Base-by-base conservation (phyloP, 2,329 filamentous ascomycete genomes). In the Lomentospora prolificans region DNA sequence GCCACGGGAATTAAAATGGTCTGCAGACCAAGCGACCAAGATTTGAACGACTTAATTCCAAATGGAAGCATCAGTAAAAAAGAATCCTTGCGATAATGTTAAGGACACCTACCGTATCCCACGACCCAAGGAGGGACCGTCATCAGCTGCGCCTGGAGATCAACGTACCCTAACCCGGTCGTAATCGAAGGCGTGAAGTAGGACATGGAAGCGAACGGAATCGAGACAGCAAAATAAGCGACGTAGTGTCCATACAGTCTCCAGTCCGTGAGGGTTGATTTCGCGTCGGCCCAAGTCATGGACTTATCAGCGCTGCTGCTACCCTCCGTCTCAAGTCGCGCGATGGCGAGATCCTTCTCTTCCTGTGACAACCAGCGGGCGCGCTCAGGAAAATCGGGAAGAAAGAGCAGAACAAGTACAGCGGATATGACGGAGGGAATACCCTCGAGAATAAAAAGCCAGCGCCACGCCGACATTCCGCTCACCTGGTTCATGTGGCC, bases 211-310 rank as follows among this genome's bases (percentile, higher is more conserved):
- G 79, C 79, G 61, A 85, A 82, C 0, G 80, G 79, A 2, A 74
- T 73, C 2, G 76, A 63, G 65, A 81, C 60, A 67, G 78, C 60
- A 72, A 76, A 66, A 58, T 79, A 79, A 8, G 78, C 71, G 33
- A 81, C 63, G 22, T 87, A 86, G 56, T 84, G 76, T 1, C 83
- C 84, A 62, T 89, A 90, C 57, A 90, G 75, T 1, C 79, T 79
- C 67, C 83, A 79, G 61, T 83, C 85, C 57, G 80, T 84, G 3
- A 83, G 72, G 60, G 84, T 89, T 19, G 82, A 77, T 63, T 82
- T 86, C 72, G 84, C 87, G 60, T 91, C 87, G 24, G 70, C 73
- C 67, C 86, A 81, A 1, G 79, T 86, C 63, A 84, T 79, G 59
- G 73, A 76, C 12, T 82, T 77, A 60, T 89, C 82, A 1, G 75